Evolutionary conservation across 495 filamentous ascomycete genomes (phyloP), one percentile per base, ranked within the genome.

Genomic region (Aspergillus funiculosus): DNA sequence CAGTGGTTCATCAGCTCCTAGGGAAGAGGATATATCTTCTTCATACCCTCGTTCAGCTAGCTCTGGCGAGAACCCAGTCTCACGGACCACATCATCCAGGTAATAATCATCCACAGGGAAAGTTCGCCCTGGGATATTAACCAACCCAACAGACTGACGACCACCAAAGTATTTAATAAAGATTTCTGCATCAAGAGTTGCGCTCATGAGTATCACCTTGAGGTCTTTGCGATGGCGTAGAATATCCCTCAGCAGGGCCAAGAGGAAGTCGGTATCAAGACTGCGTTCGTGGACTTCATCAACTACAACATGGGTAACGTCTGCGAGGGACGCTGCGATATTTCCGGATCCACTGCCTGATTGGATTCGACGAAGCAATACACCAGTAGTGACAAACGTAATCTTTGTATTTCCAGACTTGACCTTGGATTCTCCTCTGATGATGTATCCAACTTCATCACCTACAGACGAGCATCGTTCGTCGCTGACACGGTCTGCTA

Each of bases 281-380:
- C 86, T 94, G 21, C 92, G 81, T 62, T 98, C 92, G 65, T 98
- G 92, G 15, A 98, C 94, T 64, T 98, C 92, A 57, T 98, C 92
- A 6, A 98, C 87, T 14, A 97, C 85, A 14, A 98, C 81, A 66
- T 98, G 94, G 44, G 86, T 95, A 39, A 97, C 83, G 63, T 94
- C 87, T 7, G 86, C 83, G 9, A 98, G 62, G 46, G 85, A 86
- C 35, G 80, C 79, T 10, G 87, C 80, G 5, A 94, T 78, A 53
- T 91, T 87, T 8, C 86, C 79, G 22, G 79, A 74, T 27, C 84
- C 86, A 20, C 87, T 86, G 14, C 86, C 86, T 1, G 87, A 92
- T 61, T 98, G 92, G 28, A 98, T 72, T 5, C 88, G 79, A 42
- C 94, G 72, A 11, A 98, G 76, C 28, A 98, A 70, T n/a, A 98